Evolutionary conservation across 2,329 filamentous ascomycete species (phyloP).

Genomic region (Emmonsia crescens): DNA sequence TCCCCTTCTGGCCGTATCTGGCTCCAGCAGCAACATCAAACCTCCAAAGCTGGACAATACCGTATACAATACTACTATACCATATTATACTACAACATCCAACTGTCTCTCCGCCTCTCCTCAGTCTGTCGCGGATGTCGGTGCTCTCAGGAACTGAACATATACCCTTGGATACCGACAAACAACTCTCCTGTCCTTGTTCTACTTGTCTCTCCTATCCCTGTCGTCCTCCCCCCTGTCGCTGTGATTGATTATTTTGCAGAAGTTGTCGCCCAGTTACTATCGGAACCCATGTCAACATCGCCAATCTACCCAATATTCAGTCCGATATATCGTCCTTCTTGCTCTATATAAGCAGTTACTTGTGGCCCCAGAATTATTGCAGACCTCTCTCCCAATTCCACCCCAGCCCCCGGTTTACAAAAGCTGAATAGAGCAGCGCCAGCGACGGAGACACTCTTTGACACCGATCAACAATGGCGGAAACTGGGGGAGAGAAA

Average conservation of each 20-base stretch:
- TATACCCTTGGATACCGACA: neutral
- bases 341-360: neutral
- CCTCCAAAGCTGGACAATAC: neutral
- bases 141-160: neutral
- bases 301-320: neutral
- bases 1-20: neutral
- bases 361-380: neutral
- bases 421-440: neutral
- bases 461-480: conserved; percentile 4
- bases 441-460: neutral
- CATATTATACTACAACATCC: too few relatives aligned
- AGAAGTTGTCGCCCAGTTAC: neutral
- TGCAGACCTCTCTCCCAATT: neutral
- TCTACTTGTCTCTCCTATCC: neutral
- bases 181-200: neutral
- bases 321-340: neutral
- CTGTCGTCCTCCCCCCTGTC: neutral
- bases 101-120: neutral
- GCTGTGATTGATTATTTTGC: conserved; percentile 1
- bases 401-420: neutral
- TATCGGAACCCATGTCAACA: neutral
- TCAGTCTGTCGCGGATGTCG: neutral
- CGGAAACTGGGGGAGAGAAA: conserved; percentile 4
- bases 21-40: neutral
- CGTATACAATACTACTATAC: too few relatives aligned